phyloP scores from a whole-genome alignment of 2,329 filamentous ascomycete species.

The Aspergillus unguis region DNA sequence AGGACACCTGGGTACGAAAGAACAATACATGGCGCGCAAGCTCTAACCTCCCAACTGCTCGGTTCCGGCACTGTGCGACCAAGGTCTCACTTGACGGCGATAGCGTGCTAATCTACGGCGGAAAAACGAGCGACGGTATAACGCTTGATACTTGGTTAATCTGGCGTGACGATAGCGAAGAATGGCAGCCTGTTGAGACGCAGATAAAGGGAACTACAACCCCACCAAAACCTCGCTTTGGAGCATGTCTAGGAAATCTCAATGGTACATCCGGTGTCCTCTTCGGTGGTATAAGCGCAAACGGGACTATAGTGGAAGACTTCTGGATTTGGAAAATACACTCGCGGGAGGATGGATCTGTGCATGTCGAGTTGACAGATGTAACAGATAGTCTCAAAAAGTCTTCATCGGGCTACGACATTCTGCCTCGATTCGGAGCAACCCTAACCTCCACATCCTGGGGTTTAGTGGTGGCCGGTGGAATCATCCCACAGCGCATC shows the following conservation, averaged over 20 bases:
- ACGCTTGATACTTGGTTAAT: conserved; percentile 55
- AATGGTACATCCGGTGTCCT: conserved; percentile 58
- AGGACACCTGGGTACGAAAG: conserved; percentile 72
- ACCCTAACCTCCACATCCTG: conserved; percentile 46
- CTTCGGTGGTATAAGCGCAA: conserved; percentile 65
- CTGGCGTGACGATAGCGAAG: conserved; percentile 47
- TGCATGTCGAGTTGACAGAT: conserved; percentile 26
- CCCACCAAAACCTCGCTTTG: conserved; percentile 53
- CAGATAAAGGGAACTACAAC: conserved; percentile 24
- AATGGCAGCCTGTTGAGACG: conserved; percentile 51
- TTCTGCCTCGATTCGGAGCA: conserved; percentile 50
- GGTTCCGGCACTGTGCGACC: conserved; percentile 72
- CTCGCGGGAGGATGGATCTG: conserved; percentile 32
- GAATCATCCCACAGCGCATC: conserved; percentile 41
- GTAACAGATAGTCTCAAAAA: conserved; percentile 23
- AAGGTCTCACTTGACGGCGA: conserved; percentile 38
- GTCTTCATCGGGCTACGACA: conserved; percentile 28
- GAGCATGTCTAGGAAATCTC: conserved; percentile 47
- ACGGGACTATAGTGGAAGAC: conserved; percentile 61
- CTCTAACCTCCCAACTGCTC: conserved; percentile 63
- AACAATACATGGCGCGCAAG: conserved; percentile 62
- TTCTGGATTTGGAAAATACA: conserved; percentile 64
- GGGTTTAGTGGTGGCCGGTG: conserved; percentile 52
- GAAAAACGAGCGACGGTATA: conserved; percentile 51
- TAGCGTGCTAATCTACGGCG: conserved; percentile 59